phyloP scores from a whole-genome alignment of 495 filamentous ascomycete species.

The Aspergillus indologenus region DNA sequence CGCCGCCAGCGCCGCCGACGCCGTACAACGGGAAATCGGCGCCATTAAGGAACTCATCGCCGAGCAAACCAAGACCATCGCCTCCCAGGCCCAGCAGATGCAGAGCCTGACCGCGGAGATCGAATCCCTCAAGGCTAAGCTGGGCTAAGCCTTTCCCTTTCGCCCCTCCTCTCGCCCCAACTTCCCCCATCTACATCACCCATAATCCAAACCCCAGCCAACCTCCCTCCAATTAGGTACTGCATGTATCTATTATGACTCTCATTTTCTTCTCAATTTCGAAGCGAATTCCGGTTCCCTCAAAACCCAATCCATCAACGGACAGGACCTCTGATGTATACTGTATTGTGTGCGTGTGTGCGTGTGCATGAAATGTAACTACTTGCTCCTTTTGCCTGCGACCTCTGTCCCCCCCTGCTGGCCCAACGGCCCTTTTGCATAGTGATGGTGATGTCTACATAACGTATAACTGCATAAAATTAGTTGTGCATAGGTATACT shows the following conservation, averaged over 20 bases:
- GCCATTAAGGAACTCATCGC: slow-evolving; percentile 45
- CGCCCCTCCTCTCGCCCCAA: slow-evolving; percentile 1
- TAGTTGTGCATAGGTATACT: no score
- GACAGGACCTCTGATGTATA: neutral
- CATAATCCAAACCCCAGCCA: neutral
- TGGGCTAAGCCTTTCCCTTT: slow-evolving; percentile 21
- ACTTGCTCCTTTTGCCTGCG: slow-evolving; percentile 8
- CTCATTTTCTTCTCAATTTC: neutral
- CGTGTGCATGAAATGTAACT: no score
- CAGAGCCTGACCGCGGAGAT: slow-evolving; percentile 44
- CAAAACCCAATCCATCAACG: no score
- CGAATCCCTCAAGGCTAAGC: slow-evolving; percentile 45
- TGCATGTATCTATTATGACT: neutral
- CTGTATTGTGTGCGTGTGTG: neutral
- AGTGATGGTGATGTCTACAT: no score
- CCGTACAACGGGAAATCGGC: slow-evolving; percentile 40
- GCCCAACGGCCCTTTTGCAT: no score
- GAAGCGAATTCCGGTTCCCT: no score
- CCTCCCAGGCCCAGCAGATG: slow-evolving; percentile 43
- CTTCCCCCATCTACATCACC: neutral
- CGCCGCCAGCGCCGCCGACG: slow-evolving; percentile 19
- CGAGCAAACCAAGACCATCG: slow-evolving; percentile 45
- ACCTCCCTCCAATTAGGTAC: no score
- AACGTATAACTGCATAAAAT: no score
- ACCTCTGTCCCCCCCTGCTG: no score